Conservation (phyloP, 2,329 filamentous ascomycete genomes). For the Penicillium polonicum region DNA sequence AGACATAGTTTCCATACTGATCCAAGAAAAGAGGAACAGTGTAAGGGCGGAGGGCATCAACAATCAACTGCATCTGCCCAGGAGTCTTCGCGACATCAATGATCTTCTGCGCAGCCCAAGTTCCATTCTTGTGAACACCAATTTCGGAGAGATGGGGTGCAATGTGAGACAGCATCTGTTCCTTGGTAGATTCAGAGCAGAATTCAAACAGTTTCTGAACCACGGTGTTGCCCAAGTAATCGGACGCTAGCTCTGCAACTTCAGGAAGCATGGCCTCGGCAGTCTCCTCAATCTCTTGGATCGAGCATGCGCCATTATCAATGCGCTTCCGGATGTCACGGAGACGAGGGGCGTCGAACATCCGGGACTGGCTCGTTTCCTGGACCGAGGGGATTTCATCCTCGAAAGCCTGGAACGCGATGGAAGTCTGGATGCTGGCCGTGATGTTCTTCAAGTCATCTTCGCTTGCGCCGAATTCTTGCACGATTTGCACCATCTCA, state of each 20-base stretch:
- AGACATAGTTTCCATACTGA: constrained; percentile 97
- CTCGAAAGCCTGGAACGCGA: constrained; percentile 69
- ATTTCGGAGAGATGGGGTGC: constrained; percentile 92
- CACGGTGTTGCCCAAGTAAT: constrained; percentile 98
- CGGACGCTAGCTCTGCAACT: constrained; percentile 89
- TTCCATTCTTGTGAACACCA: constrained; percentile 98
- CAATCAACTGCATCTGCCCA: constrained; percentile 78
- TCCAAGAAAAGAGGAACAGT: constrained; percentile 91
- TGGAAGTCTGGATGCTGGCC: constrained; percentile 70
- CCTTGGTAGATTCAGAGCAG: constrained; percentile 85
- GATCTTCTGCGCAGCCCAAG: constrained; percentile 98
- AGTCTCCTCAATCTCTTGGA: constrained; percentile 86
- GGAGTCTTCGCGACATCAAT: constrained; percentile 92
- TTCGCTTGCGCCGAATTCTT: constrained; percentile 79
- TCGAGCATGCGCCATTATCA: constrained; percentile 85
- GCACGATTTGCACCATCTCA: constrained; percentile 82
- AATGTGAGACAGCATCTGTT: constrained; percentile 86
- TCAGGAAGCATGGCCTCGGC: constrained; percentile 94
- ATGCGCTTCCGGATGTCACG: constrained; percentile 96
- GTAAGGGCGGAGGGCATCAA: constrained; percentile 79
- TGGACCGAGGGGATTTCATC: constrained; percentile 86
- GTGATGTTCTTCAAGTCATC: constrained; percentile 74
- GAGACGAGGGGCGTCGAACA: constrained; percentile 91
- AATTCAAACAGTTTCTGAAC: constrained; percentile 98
- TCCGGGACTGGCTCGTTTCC: constrained; percentile 82